Conservation (phyloP, 805 yeast genomes). For the Pichia membranifaciens region DNA sequence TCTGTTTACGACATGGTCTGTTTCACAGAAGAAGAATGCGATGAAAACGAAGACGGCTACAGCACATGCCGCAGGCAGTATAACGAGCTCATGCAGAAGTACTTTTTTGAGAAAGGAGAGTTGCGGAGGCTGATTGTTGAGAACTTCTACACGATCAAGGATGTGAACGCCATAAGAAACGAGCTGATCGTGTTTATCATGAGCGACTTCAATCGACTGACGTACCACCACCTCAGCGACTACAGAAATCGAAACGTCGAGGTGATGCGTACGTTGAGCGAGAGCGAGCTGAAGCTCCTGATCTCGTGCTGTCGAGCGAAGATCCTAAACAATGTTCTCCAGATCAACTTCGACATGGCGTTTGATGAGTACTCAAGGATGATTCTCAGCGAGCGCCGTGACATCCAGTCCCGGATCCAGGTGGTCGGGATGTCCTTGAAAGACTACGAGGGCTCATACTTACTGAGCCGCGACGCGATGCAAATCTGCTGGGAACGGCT, state of each 20-base stretch:
- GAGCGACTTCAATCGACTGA: constrained; percentile 10
- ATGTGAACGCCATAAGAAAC: constrained; percentile 45
- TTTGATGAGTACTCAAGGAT: constrained; percentile 67
- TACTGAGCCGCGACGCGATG: constrained; percentile 9
- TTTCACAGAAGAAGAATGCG: constrained; percentile 19
- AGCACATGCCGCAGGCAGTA: neutral
- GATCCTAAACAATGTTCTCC: constrained; percentile 48
- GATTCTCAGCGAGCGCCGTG: constrained; percentile 40
- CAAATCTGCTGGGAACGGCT: constrained; percentile 19
- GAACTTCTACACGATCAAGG: constrained; percentile 55
- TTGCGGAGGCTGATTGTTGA: constrained; percentile 35
- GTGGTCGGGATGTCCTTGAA: constrained; percentile 14
- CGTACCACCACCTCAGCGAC: neutral
- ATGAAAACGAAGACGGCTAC: neutral
- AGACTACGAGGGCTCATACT: constrained; percentile 3
- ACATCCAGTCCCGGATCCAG: constrained; percentile 19
- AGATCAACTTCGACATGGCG: constrained; percentile 70
- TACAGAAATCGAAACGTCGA: constrained; percentile 15
- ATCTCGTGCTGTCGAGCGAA: constrained; percentile 72
- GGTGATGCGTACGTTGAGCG: constrained; percentile 44
- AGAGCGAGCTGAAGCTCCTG: constrained; percentile 63
- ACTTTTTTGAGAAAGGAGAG: constrained; percentile 24
- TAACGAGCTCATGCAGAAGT: constrained; percentile 33
- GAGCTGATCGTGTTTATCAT: constrained; percentile 38
- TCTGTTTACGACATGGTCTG: constrained; percentile 32